Percentiles rank a stretch among this genome's conserved stretches.
phyloP scores from a whole-genome alignment of 2,329 filamentous ascomycete genomes.

The Claviceps sp. region DNA sequence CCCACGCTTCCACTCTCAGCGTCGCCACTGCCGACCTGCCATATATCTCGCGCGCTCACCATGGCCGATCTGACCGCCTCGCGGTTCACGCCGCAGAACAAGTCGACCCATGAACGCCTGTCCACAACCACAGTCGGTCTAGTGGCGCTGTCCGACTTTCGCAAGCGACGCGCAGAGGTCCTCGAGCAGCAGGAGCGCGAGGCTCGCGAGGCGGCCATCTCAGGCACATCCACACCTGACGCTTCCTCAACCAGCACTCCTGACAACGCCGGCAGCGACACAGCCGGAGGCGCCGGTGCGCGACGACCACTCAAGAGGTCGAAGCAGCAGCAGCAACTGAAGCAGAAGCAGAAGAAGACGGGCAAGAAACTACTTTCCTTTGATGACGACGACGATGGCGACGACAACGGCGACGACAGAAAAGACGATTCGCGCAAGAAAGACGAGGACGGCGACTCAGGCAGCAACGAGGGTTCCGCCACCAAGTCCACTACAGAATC shows the following conservation, averaged over 20 bases:
- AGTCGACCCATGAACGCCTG: slow-evolving; percentile 67
- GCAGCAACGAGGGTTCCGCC: not conserved
- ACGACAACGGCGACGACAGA: slow-evolving; percentile 21
- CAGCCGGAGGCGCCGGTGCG: slow-evolving; percentile 11
- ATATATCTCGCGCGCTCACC: not conserved
- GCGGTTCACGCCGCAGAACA: slow-evolving; percentile 63
- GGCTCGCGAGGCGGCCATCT: slow-evolving; percentile 47
- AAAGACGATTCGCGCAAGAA: slow-evolving; percentile 49
- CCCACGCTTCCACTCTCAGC: not conserved
- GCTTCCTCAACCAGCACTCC: slow-evolving; percentile 35
- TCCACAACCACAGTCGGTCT: slow-evolving; percentile 83
- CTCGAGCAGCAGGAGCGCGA: slow-evolving; percentile 81
- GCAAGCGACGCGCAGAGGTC: slow-evolving; percentile 90
- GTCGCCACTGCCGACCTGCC: not conserved
- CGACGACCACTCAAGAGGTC: slow-evolving; percentile 16
- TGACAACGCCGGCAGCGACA: slow-evolving; percentile 26
- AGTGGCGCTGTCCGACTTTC: slow-evolving; percentile 83
- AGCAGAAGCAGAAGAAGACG: slow-evolving; percentile 28
- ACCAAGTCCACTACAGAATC: slow-evolving; percentile 1
- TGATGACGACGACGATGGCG: slow-evolving; percentile 29
- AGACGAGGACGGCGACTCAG: slow-evolving; percentile 33
- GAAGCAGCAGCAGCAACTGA: not conserved
- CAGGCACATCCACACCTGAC: slow-evolving; percentile 33
- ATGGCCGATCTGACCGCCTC: slow-evolving; percentile 25
- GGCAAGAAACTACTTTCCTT: slow-evolving; percentile 23